Percentiles rank a stretch among this genome's conserved stretches.
Conservation (phyloP, 1,139 yeast genomes). For the Sugiyamaella pinicola region DNA sequence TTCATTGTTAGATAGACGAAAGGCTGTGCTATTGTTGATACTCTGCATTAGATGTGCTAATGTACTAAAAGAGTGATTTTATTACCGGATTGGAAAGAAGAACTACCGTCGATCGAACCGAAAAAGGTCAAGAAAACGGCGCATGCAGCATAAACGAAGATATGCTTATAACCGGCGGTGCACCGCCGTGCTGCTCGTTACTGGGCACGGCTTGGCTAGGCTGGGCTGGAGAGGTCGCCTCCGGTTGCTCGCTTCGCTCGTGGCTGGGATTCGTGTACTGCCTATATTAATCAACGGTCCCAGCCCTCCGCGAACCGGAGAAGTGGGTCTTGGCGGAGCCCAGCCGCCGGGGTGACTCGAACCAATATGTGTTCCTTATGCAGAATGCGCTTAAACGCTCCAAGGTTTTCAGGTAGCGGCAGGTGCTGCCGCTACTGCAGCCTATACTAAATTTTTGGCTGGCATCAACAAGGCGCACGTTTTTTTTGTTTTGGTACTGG, state of each 20-base stretch:
- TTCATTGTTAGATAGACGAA: no score
- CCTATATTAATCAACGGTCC: no score
- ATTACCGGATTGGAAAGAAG: neutral
- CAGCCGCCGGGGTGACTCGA: neutral
- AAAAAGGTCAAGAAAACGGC: no score
- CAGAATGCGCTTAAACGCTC: neutral
- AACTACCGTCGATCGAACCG: neutral
- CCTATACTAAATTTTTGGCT: neutral
- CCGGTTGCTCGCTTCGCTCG: no score
- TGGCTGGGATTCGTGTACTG: no score
- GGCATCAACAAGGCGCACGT: constrained; percentile 11
- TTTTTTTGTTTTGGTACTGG: constrained; percentile 8
- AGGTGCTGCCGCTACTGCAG: neutral
- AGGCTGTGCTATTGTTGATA: no score
- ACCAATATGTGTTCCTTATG: neutral
- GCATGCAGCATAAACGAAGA: neutral
- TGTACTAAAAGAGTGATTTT: neutral
- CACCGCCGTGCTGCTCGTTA: no score
- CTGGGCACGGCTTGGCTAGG: no score
- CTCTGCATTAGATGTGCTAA: no score
- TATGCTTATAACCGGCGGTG: neutral
- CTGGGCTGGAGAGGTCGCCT: no score
- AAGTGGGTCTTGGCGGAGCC: neutral
- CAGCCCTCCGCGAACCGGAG: no score
- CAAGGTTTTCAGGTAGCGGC: neutral